Conservation (phyloP, 768 basidiomycete genomes). For the Grammothele lineata region DNA sequence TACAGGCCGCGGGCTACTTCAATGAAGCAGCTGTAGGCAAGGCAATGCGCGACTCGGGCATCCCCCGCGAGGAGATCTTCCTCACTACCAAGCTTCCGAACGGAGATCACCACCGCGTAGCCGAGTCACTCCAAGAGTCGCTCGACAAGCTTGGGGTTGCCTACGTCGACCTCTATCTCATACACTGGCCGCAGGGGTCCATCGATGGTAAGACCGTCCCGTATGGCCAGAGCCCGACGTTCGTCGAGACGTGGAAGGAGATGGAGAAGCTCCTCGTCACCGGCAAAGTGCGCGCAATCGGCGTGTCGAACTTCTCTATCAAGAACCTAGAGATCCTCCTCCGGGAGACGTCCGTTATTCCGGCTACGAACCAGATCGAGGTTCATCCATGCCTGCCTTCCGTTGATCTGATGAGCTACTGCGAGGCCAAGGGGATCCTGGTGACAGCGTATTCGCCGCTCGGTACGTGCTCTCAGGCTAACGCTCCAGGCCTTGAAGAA, state of each 20-base stretch:
- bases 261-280: slow-evolving; percentile 52
- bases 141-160: slow-evolving; percentile 26
- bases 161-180: slow-evolving; percentile 38
- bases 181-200: slow-evolving; percentile 49
- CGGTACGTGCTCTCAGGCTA: slow-evolving; percentile 26
- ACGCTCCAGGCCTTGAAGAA: neutral
- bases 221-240: slow-evolving; percentile 22
- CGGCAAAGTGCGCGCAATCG: slow-evolving; percentile 44
- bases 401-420: slow-evolving; percentile 43
- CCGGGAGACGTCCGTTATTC: slow-evolving; percentile 36
- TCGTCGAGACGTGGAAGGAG: slow-evolving; percentile 45
- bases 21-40: slow-evolving; percentile 84
- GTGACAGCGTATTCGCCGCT: slow-evolving; percentile 49
- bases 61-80: slow-evolving; percentile 39
- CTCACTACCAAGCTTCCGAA: slow-evolving; percentile 22
- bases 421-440: slow-evolving; percentile 43
- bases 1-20: slow-evolving; percentile 6
- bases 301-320: slow-evolving; percentile 58
- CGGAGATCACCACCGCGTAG: slow-evolving; percentile 32
- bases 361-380: slow-evolving; percentile 42
- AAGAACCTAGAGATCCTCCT: slow-evolving; percentile 38
- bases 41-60: slow-evolving; percentile 50
- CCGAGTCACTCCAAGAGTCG: slow-evolving; percentile 36
- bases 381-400: slow-evolving; percentile 50
- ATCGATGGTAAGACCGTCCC: slow-evolving; percentile 19